These are phyloP conservation scores for Fusarium protoensiforme DNA, from an alignment of 2,329 filamentous ascomycete species.

Conservation along the genomic window DNA sequence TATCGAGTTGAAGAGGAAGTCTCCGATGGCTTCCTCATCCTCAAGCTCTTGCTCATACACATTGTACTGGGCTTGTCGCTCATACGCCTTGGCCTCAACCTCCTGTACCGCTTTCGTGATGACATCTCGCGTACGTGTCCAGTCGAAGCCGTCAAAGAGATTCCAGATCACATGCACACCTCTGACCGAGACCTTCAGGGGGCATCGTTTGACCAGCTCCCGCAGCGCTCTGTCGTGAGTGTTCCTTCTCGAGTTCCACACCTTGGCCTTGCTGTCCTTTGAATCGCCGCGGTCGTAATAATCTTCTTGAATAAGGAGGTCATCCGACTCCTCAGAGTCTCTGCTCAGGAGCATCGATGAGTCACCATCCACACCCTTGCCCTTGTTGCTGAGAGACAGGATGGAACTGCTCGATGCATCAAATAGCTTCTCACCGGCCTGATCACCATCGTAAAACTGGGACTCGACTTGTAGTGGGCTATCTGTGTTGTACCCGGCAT, in stretches of 20 bases:
- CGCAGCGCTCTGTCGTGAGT: slow-evolving; percentile 76
- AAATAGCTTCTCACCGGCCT: slow-evolving; percentile 59
- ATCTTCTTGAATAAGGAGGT: slow-evolving; percentile 80
- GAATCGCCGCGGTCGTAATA: slow-evolving; percentile 76
- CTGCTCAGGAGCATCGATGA: slow-evolving; percentile 48
- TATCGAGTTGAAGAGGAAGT: slow-evolving; percentile 98
- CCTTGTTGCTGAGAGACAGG: slow-evolving; percentile 39
- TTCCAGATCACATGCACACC: slow-evolving; percentile 98
- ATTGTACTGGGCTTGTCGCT: slow-evolving; percentile 73
- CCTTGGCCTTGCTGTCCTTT: slow-evolving; percentile 74
- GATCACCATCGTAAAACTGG: slow-evolving; percentile 59
- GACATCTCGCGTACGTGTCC: slow-evolving; percentile 85
- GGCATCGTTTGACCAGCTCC: slow-evolving; percentile 71
- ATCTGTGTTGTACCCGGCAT: slow-evolving; percentile 46
- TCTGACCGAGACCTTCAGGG: slow-evolving; percentile 80
- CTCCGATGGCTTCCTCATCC: slow-evolving; percentile 87
- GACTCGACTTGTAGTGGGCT: slow-evolving; percentile 55
- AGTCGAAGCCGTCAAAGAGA: slow-evolving; percentile 97
- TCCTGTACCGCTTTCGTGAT: slow-evolving; percentile 91
- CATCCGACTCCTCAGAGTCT: slow-evolving; percentile 64
- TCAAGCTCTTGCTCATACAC: slow-evolving; percentile 77
- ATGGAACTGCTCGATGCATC: slow-evolving; percentile 54
- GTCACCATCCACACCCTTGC: slow-evolving; percentile 51
- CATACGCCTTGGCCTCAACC: slow-evolving; percentile 83
- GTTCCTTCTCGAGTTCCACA: slow-evolving; percentile 84